Evolutionary conservation across 106 monocot genomes (phyloP).

Genomic region (Vanilla planifolia): DNA sequence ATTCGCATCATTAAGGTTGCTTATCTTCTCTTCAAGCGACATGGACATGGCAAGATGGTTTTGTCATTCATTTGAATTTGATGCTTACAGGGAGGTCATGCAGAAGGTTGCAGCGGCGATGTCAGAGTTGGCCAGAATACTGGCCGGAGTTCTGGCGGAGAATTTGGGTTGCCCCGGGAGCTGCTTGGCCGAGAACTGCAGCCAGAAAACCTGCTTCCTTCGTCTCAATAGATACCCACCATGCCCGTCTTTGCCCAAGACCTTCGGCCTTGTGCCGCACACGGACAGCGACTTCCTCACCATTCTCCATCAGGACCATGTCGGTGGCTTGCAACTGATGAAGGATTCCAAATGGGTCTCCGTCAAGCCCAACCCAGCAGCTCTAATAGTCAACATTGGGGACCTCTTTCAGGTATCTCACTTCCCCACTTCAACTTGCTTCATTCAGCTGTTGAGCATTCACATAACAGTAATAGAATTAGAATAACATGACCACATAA

Average conservation of each 20-base stretch:
- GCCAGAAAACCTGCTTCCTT: constrained; percentile 49
- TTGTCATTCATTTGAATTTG: neutral
- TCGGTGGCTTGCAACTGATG: constrained; percentile 64
- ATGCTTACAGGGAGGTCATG: constrained; percentile 34
- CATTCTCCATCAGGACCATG: constrained; percentile 63
- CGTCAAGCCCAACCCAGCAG: constrained; percentile 48
- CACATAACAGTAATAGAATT: no score
- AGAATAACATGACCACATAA: no score
- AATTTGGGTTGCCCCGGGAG: constrained; percentile 21
- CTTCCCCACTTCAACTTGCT: neutral
- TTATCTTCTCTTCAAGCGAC: neutral
- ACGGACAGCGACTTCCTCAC: constrained; percentile 81
- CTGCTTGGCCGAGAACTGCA: constrained; percentile 28
- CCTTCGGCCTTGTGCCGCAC: constrained; percentile 55
- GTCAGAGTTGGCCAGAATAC: constrained; percentile 28
- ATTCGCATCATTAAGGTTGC: constrained; percentile 39
- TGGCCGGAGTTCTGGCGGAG: constrained; percentile 38
- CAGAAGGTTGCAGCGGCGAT: constrained; percentile 29
- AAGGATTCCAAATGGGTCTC: constrained; percentile 63
- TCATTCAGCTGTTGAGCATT: neutral
- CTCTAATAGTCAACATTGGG: constrained; percentile 73
- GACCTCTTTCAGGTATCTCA: constrained; percentile 62
- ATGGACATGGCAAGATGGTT: no score
- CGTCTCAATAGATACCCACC: constrained; percentile 58
- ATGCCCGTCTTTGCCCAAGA: constrained; percentile 44